phyloP scores from a whole-genome alignment of 495 filamentous ascomycete genomes.

The Trichoderma orchidacearum region DNA sequence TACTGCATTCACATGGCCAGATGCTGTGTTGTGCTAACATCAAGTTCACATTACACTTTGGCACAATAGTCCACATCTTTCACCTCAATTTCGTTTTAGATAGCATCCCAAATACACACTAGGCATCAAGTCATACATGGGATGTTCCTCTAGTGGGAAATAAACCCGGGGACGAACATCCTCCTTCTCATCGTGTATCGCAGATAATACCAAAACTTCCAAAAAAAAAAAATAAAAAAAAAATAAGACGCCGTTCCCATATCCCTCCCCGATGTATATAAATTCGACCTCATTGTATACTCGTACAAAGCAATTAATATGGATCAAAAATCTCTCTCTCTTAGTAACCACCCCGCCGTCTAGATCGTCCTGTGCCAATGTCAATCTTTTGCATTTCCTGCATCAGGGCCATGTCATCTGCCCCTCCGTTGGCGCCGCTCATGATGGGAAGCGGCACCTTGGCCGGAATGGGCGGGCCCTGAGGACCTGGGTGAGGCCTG shows the following conservation, averaged over 20 bases:
- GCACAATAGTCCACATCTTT: too few relatives aligned
- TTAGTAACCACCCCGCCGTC: slow-evolving; percentile 17
- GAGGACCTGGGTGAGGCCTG: slow-evolving; percentile 11
- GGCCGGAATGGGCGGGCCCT: slow-evolving; percentile 51
- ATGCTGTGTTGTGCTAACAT: too few relatives aligned
- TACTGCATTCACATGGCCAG: too few relatives aligned
- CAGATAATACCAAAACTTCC: not conserved
- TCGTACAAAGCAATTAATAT: not conserved
- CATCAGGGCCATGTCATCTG: slow-evolving; percentile 50
- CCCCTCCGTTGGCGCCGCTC: slow-evolving; percentile 30
- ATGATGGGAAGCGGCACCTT: slow-evolving; percentile 51
- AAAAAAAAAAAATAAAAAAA: too few relatives aligned
- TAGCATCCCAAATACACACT: too few relatives aligned
- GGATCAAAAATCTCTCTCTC: not conserved
- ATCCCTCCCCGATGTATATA: not conserved
- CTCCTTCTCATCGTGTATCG: not conserved
- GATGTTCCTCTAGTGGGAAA: too few relatives aligned
- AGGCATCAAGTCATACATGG: not conserved
- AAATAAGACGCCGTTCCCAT: not conserved
- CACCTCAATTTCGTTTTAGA: too few relatives aligned
- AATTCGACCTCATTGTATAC: not conserved
- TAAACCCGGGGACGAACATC: too few relatives aligned
- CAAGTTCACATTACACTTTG: too few relatives aligned
- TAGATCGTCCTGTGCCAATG: slow-evolving; percentile 46
- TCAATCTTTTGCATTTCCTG: slow-evolving; percentile 75